Evolutionary conservation across 78 protist species (phyloP).

Genomic region (Dictyostelium discoideum): DNA sequence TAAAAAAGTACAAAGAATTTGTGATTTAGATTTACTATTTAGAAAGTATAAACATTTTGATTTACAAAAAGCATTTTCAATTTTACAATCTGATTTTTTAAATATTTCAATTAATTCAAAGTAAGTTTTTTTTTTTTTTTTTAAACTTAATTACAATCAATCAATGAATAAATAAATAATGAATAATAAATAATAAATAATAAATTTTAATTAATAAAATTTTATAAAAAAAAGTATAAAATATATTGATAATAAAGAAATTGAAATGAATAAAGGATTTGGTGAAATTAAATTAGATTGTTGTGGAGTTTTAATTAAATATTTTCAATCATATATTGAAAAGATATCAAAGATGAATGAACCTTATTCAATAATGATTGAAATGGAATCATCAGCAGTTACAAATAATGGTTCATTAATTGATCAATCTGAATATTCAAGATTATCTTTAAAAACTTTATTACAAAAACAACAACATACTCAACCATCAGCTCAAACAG

Average conservation of each 20-base stretch:
- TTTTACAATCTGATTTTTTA: constrained; percentile 38
- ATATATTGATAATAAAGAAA: neutral
- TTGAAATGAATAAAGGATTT: neutral
- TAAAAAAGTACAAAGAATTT: constrained; percentile 13
- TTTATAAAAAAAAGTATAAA: neutral
- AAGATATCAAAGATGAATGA: neutral
- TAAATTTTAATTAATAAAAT: neutral
- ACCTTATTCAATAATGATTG: constrained; percentile 7
- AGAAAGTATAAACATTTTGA: constrained; percentile 37
- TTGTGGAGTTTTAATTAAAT: constrained; percentile 41
- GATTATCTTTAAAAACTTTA: constrained; percentile 16
- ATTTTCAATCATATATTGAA: constrained; percentile 16
- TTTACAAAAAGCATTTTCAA: constrained; percentile 42
- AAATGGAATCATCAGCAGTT: constrained; percentile 5
- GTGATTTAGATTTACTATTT: constrained; percentile 47
- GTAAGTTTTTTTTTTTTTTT: neutral
- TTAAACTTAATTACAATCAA: too few relatives aligned
- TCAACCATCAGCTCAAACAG: neutral
- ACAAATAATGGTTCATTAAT: neutral
- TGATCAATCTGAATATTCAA: neutral
- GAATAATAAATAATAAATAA: too few relatives aligned
- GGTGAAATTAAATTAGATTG: constrained; percentile 47
- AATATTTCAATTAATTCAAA: neutral
- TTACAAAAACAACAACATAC: neutral
- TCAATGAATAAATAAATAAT: too few relatives aligned